A percentile compares a stretch with the other conserved stretches of the same genome.
Conservation (phyloP, 2,329 filamentous ascomycete genomes). For the Sporothrix mexicana region DNA sequence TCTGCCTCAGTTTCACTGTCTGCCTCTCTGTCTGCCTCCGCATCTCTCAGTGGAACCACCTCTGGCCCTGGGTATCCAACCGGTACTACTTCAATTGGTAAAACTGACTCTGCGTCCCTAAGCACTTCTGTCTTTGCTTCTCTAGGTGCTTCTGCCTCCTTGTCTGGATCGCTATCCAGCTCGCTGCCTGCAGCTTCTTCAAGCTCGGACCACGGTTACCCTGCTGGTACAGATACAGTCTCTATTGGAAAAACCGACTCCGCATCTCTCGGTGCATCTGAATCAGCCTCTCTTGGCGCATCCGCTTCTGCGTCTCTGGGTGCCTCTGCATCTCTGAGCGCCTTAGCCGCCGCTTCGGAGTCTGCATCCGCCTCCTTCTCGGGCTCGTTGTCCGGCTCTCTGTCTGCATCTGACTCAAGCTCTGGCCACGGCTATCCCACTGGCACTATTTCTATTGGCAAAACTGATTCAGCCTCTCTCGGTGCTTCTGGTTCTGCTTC, state of each 20-base stretch:
- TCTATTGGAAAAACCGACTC: not conserved
- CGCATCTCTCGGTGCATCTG: not conserved
- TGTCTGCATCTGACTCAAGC: not conserved
- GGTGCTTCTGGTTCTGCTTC: too few species aligned
- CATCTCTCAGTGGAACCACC: not conserved
- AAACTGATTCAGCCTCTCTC: too few species aligned
- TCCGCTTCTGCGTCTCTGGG: not conserved
- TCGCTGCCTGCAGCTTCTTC: not conserved
- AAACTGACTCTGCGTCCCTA: too few species aligned
- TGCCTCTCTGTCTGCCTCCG: too few species aligned
- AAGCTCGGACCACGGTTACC: not conserved
- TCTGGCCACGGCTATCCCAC: not conserved
- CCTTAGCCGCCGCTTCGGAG: not conserved
- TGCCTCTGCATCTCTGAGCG: not conserved
- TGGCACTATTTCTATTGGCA: not conserved
- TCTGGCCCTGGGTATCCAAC: not conserved
- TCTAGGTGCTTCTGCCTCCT: not conserved
- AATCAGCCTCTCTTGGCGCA: not conserved
- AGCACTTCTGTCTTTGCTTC: not conserved
- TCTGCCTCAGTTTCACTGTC: too few species aligned
- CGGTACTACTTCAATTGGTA: too few species aligned
- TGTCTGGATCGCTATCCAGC: not conserved
- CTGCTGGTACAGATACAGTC: not conserved
- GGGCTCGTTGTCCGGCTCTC: not conserved
- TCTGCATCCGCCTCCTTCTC: not conserved